Conservation (phyloP, 495 filamentous ascomycete genomes). For the Penicillium riverlandense region DNA sequence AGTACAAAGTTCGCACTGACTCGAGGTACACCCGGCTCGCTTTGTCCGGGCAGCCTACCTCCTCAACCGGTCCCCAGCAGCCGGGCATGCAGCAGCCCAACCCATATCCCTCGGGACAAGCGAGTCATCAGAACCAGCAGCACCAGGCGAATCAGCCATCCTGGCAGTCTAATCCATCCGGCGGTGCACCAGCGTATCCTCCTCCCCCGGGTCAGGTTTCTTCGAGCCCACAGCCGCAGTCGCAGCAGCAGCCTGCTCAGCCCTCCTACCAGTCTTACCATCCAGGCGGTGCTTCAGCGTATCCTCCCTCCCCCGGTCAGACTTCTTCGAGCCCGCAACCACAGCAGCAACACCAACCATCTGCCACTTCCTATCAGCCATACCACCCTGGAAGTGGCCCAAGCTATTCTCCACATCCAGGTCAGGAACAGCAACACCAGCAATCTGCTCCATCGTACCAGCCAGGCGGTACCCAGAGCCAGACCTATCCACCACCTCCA, state of each 20-base stretch:
- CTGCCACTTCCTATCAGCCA: background rate
- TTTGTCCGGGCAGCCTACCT: slow-evolving; percentile 26
- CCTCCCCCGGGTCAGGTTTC: background rate
- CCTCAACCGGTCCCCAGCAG: slow-evolving; percentile 10
- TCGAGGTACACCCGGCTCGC: slow-evolving; percentile 53
- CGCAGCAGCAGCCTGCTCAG: slow-evolving; percentile 1
- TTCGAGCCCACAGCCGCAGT: slow-evolving; percentile 2
- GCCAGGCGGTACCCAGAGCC: background rate
- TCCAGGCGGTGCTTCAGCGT: slow-evolving; percentile 1
- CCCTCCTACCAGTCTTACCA: background rate
- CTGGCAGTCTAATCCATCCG: background rate
- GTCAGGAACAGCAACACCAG: slow-evolving; percentile 13
- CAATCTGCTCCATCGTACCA: slow-evolving; percentile 9
- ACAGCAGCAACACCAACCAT: slow-evolving; percentile 4
- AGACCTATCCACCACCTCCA: background rate
- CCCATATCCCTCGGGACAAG: slow-evolving; percentile 8
- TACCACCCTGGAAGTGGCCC: background rate
- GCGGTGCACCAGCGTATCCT: background rate
- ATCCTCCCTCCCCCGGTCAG: slow-evolving; percentile 4
- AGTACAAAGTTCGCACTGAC: slow-evolving; percentile 64
- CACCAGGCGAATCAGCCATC: background rate
- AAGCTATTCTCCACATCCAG: slow-evolving; percentile 1
- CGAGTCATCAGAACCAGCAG: slow-evolving; percentile 9
- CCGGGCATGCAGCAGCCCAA: slow-evolving; percentile 13
- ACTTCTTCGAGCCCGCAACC: slow-evolving; percentile 1